Base-by-base conservation (phyloP, 2,329 filamentous ascomycete genomes). In the Pseudogymnoascus sp. region DNA sequence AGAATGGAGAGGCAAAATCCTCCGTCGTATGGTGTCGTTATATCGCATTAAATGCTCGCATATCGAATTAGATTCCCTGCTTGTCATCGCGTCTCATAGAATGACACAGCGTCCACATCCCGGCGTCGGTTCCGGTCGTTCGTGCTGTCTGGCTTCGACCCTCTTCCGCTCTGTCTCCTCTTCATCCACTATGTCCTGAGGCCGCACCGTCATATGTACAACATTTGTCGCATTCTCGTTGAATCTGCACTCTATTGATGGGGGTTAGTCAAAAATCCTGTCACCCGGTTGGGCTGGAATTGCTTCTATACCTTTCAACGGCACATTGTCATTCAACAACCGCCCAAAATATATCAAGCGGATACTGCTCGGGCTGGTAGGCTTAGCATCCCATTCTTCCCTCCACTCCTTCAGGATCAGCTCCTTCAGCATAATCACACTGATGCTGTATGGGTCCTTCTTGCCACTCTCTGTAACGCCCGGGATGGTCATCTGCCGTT, bases 331-430 rank as follows among this genome's bases (percentile, higher is more conserved):
- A 67, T 95, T 91, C 65, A 96, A 76, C 72, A 96, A 77, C 71
- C 92, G 90, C 58, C 92, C 92, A 73, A 96, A 94, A 64, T 90
- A 89, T 69, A 97, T 96, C 67, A 97, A 75, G 57, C 92, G 81
- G 76, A 97, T 97, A 63, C 87, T 89, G 69, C 86, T 92, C 9
- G 92, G 92, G 69, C 89, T 94, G 23, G 88, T 84, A 1, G 92
- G 92, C 69, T 89, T 86, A 13, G 85, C 76, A 68, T 96, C 92
- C 92, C 92, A 96, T 71, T 96, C 90, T 67, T 85, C 86, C 66
- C 90, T 81, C 92, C 92, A 97, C 72, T 96, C 92, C 67, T 90
- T 82, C 76, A 94, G 82, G 71, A 97, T 96, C 69, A 96, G 77
- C 75, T 96, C 91, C 74, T 96, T 96, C 65, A 97, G 76, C 2